Conservation (phyloP, 2,329 filamentous ascomycete genomes). For the Botrytis tulipae region DNA sequence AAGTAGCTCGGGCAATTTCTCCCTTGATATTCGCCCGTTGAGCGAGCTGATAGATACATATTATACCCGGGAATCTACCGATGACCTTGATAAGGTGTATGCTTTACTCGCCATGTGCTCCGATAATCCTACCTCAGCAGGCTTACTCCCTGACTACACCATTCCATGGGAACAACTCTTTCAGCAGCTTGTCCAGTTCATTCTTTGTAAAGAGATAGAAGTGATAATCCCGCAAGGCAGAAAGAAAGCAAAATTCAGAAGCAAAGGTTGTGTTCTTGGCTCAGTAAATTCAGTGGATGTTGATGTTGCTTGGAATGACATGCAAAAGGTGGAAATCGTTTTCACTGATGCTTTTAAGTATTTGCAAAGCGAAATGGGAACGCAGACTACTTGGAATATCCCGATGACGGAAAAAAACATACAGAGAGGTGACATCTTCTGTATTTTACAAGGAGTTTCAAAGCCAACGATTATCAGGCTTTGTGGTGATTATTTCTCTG, state of each 20-base stretch:
- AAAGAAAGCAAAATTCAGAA: background rate
- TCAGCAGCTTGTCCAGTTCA: background rate
- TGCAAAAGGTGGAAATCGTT: background rate
- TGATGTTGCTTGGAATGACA: background rate
- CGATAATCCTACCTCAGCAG: background rate
- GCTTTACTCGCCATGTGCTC: constrained; percentile 2
- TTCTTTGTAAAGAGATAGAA: background rate
- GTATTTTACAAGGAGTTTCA: background rate
- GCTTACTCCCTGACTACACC: background rate
- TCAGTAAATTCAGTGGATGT: rapidly evolving
- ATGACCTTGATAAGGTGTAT: background rate
- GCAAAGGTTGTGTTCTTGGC: background rate
- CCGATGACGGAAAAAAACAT: background rate
- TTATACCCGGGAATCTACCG: background rate
- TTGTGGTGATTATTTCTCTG: background rate
- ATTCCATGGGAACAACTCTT: background rate
- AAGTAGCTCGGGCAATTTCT: background rate
- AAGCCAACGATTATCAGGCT: background rate
- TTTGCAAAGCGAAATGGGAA: rapidly evolving
- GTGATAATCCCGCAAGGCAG: background rate
- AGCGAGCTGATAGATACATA: background rate
- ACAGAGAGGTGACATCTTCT: background rate
- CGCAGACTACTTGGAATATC: background rate
- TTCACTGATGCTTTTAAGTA: background rate
- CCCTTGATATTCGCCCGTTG: background rate